phyloP scores from a whole-genome alignment of 163 green algal species.

The Volvox carteri region DNA sequence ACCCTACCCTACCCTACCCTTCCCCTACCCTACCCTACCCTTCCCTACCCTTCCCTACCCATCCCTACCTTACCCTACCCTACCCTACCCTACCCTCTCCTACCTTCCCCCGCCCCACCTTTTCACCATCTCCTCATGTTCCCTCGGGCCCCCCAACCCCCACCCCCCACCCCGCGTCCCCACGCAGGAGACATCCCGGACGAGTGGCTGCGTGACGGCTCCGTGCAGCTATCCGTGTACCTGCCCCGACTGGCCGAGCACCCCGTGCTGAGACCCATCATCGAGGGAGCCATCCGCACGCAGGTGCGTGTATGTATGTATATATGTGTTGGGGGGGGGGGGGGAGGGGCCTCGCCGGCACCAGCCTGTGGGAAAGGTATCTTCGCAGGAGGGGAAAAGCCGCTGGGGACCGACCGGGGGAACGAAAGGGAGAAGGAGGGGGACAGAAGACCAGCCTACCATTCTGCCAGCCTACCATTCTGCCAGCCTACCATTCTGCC shows the following conservation, averaged over 20 bases:
- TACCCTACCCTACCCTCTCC: neutral
- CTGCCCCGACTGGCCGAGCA: constrained; percentile 46
- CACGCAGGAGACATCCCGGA: constrained; percentile 41
- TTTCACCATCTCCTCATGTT: neutral
- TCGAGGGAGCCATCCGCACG: constrained; percentile 46
- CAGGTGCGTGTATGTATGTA: constrained; percentile 26
- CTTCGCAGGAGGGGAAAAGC: too few relatives aligned
- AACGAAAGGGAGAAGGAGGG: too few relatives aligned
- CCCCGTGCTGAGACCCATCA: constrained; percentile 38
- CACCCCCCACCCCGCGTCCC: neutral
- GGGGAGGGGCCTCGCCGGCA: too few relatives aligned
- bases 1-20: too few relatives aligned
- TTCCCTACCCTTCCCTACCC: neutral
- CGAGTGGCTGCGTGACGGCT: constrained; percentile 39
- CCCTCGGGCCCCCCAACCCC: too few relatives aligned
- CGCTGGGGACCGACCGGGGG: too few relatives aligned
- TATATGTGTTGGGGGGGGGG: neutral
- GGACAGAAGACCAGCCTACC: too few relatives aligned
- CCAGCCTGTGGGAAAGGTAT: too few relatives aligned
- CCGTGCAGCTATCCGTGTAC: constrained; percentile 46
- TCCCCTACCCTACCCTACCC: neutral
- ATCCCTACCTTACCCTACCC: neutral
- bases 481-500: too few relatives aligned
- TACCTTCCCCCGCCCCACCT: neutral
- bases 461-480: too few relatives aligned